Percentiles rank a stretch among this genome's conserved stretches.
Conservation (phyloP, 495 filamentous ascomycete genomes). For the Podospora didyma region DNA sequence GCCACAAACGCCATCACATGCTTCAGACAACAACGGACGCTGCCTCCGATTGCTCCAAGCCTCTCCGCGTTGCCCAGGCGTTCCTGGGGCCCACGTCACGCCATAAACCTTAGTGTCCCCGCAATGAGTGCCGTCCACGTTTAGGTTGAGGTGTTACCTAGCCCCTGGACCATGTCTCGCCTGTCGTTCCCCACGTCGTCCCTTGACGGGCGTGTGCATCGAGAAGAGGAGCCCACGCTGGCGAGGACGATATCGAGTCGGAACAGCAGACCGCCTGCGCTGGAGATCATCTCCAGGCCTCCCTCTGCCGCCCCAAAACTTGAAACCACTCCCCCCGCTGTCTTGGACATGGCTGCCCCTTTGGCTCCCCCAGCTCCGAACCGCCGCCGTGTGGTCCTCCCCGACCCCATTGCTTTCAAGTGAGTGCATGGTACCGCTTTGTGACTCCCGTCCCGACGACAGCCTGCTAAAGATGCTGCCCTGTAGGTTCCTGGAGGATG, state of each 20-base stretch:
- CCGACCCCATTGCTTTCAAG: conserved; percentile 70
- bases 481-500: conserved; percentile 78
- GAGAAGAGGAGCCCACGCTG: conserved; percentile 29
- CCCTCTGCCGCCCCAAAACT: conserved; percentile 9
- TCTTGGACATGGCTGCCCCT: conserved; percentile 4
- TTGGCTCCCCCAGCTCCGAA: conserved; percentile 13
- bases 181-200: conserved; percentile 20
- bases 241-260: conserved; percentile 20
- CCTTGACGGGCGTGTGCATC: conserved; percentile 26
- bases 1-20: too few species aligned
- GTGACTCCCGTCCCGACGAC: background rate
- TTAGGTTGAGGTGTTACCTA: background rate
- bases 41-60: too few species aligned
- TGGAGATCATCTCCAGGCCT: conserved; percentile 4
- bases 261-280: conserved; percentile 9
- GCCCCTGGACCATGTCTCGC: conserved; percentile 22
- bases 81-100: too few species aligned
- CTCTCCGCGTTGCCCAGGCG: too few species aligned
- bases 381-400: conserved; percentile 58
- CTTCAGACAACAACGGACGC: too few species aligned
- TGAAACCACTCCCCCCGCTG: conserved; percentile 8
- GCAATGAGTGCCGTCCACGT: background rate
- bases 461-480: background rate
- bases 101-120: too few species aligned
- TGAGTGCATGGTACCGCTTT: conserved; percentile 8